Percentiles rank a stretch among this genome's conserved stretches.
phyloP scores from a whole-genome alignment of 2,329 filamentous ascomycete species.

The Paracamarosporium sp. region DNA sequence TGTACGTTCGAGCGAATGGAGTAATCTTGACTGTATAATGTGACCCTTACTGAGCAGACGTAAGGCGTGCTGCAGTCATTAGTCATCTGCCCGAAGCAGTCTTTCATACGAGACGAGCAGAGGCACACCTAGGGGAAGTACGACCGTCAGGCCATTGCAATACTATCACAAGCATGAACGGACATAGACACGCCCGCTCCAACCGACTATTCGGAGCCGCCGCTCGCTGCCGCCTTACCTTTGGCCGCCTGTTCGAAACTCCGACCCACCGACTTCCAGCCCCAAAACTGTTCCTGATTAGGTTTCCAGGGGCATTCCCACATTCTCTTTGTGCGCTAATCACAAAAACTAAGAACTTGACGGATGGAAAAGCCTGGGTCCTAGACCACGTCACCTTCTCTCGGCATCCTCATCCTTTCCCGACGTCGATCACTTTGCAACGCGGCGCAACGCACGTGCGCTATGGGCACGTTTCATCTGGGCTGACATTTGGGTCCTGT shows the following conservation, averaged over 20 bases:
- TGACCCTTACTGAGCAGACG: too few species aligned
- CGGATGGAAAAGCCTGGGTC: neutral
- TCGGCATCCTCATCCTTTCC: constrained; percentile 2
- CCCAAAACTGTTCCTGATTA: neutral
- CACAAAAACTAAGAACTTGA: neutral
- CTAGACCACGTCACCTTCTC: neutral
- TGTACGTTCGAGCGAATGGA: too few species aligned
- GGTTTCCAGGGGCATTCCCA: neutral
- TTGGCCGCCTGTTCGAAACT: neutral
- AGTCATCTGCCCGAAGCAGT: too few species aligned
- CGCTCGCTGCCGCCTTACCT: neutral
- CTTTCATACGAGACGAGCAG: too few species aligned
- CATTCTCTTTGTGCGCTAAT: neutral
- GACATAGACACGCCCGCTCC: neutral
- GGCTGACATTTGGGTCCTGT: neutral
- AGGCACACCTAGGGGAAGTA: too few species aligned
- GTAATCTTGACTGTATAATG: too few species aligned
- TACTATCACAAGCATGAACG: neutral
- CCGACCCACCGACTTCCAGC: neutral
- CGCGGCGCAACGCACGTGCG: constrained; percentile 1
- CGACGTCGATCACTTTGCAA: neutral
- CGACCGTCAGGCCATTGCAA: neutral
- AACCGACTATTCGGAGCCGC: neutral
- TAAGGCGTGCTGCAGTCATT: too few species aligned
- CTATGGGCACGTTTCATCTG: neutral